Evolutionary conservation across 208 protist genomes (phyloP).

Genomic region (Baffinella frigidus): DNA sequence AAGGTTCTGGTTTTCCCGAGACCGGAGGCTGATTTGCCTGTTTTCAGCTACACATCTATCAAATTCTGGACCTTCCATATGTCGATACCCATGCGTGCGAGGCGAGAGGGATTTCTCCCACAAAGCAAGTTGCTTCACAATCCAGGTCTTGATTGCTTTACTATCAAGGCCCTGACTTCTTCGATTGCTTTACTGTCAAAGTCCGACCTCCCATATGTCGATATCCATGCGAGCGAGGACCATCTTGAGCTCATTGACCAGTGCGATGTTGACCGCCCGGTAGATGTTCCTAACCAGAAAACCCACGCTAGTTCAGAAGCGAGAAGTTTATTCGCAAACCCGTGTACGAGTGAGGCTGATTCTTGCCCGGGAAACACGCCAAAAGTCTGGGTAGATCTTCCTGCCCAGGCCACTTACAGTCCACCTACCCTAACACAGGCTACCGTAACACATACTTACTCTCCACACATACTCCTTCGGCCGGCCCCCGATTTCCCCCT

Average conservation of each 20-base stretch:
- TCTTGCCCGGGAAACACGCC: no score
- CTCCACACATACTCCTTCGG: no score
- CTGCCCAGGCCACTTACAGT: no score
- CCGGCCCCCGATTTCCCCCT: no score
- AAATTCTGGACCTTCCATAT: background rate
- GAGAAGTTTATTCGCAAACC: no score
- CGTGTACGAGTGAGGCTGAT: no score
- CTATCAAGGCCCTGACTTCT: background rate
- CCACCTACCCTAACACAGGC: no score
- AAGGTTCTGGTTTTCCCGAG: no score
- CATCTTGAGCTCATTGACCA: conserved; percentile 47
- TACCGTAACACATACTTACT: no score
- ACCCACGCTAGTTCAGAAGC: no score
- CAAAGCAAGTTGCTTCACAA: background rate
- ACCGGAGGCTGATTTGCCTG: background rate
- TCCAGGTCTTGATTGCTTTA: background rate
- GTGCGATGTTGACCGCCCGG: conserved; percentile 20
- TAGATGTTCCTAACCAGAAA: background rate
- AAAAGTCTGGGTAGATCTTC: no score
- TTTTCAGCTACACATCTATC: background rate
- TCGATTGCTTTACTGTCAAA: background rate
- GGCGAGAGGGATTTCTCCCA: background rate
- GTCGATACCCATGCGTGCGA: background rate
- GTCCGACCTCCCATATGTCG: conserved; percentile 1
- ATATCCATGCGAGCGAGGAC: background rate